Conservation (phyloP, 225 moss, liverwort and hornwort genomes). For the Climacium dendroides region DNA sequence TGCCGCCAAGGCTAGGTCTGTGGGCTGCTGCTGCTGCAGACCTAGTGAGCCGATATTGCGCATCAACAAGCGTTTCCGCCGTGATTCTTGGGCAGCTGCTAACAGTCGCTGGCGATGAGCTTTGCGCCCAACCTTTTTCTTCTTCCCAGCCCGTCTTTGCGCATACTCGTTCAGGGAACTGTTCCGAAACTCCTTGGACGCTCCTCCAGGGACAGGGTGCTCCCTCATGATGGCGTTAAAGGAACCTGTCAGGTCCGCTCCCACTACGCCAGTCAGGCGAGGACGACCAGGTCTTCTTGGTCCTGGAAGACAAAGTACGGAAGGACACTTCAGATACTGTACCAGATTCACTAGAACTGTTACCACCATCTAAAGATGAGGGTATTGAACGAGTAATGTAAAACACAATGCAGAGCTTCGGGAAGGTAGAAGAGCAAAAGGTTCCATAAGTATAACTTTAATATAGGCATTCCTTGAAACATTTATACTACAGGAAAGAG, state of each 20-base stretch:
- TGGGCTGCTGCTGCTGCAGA: constrained; percentile 12
- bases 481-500: background rate
- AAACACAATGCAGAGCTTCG: background rate
- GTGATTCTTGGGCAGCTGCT: constrained; percentile 86
- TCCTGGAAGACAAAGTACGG: constrained; percentile 17
- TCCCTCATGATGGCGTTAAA: constrained; percentile 51
- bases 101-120: constrained; percentile 69
- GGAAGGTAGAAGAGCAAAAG: background rate
- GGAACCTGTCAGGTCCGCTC: constrained; percentile 61
- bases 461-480: background rate
- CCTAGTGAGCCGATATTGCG: constrained; percentile 19
- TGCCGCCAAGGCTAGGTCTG: constrained; percentile 33
- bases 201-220: constrained; percentile 1
- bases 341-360: background rate
- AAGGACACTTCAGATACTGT: background rate
- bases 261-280: constrained; percentile 39
- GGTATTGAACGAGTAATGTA: background rate
- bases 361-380: background rate
- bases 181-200: constrained; percentile 7
- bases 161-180: constrained; percentile 12
- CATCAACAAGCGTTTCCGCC: constrained; percentile 52
- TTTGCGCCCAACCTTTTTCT: constrained; percentile 73
- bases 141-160: constrained; percentile 20
- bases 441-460: background rate
- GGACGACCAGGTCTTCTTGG: constrained; percentile 60